Percentiles rank a stretch among this genome's conserved stretches.
These are phyloP conservation scores for Aspergillus neoniger DNA, from an alignment of 2,329 filamentous ascomycete genomes.

Conservation along the genomic window DNA sequence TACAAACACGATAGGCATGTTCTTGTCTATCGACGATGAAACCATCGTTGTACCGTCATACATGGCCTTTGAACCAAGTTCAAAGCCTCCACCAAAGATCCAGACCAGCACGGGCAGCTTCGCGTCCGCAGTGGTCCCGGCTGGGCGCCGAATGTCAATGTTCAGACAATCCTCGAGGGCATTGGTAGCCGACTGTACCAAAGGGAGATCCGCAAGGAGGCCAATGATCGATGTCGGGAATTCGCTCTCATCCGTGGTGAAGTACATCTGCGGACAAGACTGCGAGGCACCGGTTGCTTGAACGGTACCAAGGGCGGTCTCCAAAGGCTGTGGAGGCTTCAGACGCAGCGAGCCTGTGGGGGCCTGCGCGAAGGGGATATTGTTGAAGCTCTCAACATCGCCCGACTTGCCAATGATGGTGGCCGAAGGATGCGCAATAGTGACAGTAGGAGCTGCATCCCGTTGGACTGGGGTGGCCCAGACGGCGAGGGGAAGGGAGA, in stretches of 20 bases:
- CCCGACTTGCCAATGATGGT: constrained; percentile 50
- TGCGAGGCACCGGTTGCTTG: constrained; percentile 60
- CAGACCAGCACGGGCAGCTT: constrained; percentile 69
- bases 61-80: constrained; percentile 49
- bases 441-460: constrained; percentile 52
- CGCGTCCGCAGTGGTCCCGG: constrained; percentile 54
- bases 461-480: constrained; percentile 38
- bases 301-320: constrained; percentile 59
- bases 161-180: constrained; percentile 66
- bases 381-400: constrained; percentile 67
- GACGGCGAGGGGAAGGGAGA: constrained; percentile 9
- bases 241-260: constrained; percentile 52
- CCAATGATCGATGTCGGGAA: constrained; percentile 52
- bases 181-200: constrained; percentile 59
- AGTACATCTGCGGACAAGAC: constrained; percentile 72
- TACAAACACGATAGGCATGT: constrained; percentile 72
- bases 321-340: constrained; percentile 66
- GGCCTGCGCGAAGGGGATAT: constrained; percentile 73
- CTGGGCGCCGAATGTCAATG: constrained; percentile 61
- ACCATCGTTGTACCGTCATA: constrained; percentile 42
- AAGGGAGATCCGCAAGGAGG: constrained; percentile 55
- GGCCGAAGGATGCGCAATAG: constrained; percentile 53
- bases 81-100: constrained; percentile 66
- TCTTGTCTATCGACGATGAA: constrained; percentile 44
- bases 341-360: constrained; percentile 68